Evolutionary conservation across 176 grass and related monocot genomes (phyloP).

Genomic region (Rhynchospora tenuis): DNA sequence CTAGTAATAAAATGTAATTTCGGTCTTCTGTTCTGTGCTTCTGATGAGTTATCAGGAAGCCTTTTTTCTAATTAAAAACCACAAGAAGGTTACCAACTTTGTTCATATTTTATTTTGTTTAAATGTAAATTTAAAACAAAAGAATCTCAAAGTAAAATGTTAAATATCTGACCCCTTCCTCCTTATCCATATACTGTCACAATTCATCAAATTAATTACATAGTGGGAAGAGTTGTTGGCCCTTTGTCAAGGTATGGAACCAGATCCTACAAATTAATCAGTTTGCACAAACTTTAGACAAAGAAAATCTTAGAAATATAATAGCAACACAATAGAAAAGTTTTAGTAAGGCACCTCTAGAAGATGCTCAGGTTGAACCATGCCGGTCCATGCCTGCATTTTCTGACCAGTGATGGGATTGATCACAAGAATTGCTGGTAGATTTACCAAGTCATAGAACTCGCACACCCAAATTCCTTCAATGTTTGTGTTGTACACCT

Average conservation of each 20-base stretch:
- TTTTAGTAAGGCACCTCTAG: constrained; percentile 53
- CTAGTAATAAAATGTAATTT: neutral
- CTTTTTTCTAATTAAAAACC: neutral
- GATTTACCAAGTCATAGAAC: constrained; percentile 66
- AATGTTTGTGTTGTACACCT: constrained; percentile 75
- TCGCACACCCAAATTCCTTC: constrained; percentile 92
- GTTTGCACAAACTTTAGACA: neutral
- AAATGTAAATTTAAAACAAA: neutral
- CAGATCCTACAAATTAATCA: constrained; percentile 53
- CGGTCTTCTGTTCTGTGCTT: neutral
- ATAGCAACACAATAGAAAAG: neutral
- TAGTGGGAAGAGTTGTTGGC: constrained; percentile 72
- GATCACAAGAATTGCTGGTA: constrained; percentile 79
- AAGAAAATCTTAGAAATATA: neutral
- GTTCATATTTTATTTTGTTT: neutral
- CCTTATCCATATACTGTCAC: neutral
- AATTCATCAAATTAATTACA: constrained; percentile 16
- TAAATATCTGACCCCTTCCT: neutral
- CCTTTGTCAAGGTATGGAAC: constrained; percentile 93
- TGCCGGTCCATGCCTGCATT: constrained; percentile 79
- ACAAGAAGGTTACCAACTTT: neutral
- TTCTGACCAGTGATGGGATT: constrained; percentile 94
- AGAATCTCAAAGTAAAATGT: neutral
- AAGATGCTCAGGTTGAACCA: constrained; percentile 86
- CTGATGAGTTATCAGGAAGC: neutral